A percentile compares a stretch with the other conserved stretches of the same genome.
phyloP scores from a whole-genome alignment of 352 stramenopile genomes.

The Blastocystis hominis region DNA sequence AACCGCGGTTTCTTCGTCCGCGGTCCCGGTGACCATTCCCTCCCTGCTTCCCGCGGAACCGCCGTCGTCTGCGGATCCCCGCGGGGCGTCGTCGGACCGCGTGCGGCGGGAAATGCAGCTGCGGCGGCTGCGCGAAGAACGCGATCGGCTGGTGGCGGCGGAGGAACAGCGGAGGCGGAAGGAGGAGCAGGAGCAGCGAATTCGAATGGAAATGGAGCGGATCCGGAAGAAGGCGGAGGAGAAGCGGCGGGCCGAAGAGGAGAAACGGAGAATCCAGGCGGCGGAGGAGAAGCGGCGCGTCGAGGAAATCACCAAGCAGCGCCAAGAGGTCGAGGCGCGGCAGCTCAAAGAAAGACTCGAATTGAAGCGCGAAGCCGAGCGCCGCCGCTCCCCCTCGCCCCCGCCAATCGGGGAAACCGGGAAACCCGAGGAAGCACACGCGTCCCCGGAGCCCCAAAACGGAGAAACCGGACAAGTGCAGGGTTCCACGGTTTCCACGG shows the following conservation, averaged over 20 bases:
- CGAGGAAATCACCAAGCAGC: neutral
- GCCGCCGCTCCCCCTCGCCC: neutral
- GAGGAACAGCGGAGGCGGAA: neutral
- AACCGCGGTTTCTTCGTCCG: too few species aligned
- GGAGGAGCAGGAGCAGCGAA: neutral
- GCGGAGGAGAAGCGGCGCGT: neutral
- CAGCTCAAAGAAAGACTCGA: neutral
- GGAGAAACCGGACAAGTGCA: too few species aligned
- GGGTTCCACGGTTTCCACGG: too few species aligned
- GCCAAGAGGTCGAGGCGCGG: neutral
- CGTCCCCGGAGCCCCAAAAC: neutral
- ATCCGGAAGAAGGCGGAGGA: neutral
- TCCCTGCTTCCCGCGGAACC: too few species aligned
- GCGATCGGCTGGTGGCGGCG: neutral
- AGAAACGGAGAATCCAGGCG: neutral
- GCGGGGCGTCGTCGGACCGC: neutral
- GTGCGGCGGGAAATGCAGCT: neutral
- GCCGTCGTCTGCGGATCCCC: neutral
- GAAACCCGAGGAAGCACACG: neutral
- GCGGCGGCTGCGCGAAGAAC: neutral
- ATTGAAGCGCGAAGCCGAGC: neutral
- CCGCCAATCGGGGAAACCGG: neutral
- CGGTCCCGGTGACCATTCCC: too few species aligned
- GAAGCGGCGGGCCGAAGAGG: neutral
- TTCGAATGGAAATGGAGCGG: neutral